Conservation (phyloP, 805 yeast genomes). For the Yamadazyma nakazawae region DNA sequence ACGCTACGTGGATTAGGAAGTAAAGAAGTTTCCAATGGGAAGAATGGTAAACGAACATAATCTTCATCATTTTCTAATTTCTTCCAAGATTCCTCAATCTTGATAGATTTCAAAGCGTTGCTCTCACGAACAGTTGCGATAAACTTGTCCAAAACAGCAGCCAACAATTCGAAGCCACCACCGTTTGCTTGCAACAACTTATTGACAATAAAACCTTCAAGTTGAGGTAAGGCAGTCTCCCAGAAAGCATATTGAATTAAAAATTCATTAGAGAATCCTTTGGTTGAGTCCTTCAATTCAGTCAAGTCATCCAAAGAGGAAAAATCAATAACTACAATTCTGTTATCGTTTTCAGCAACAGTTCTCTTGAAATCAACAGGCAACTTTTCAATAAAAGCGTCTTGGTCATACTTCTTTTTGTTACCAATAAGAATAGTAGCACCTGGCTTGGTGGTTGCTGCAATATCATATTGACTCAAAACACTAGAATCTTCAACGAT, state of each 20-base stretch:
- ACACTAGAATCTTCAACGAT: slow-evolving; percentile 60
- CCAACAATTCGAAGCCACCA: slow-evolving; percentile 74
- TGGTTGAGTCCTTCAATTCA: slow-evolving; percentile 48
- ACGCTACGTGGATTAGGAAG: slow-evolving; percentile 54
- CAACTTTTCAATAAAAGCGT: slow-evolving; percentile 49
- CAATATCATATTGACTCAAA: slow-evolving; percentile 57
- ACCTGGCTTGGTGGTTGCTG: slow-evolving; percentile 53
- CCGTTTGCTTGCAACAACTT: slow-evolving; percentile 80
- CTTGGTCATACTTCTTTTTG: slow-evolving; percentile 34
- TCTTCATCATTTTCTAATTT: slow-evolving; percentile 32
- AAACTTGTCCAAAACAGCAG: slow-evolving; percentile 63
- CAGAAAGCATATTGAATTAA: slow-evolving; percentile 81
- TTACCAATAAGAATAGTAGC: slow-evolving; percentile 53
- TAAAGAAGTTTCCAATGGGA: slow-evolving; percentile 64
- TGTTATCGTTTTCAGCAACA: slow-evolving; percentile 50
- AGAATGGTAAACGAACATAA: slow-evolving; percentile 39
- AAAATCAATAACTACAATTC: slow-evolving; percentile 58
- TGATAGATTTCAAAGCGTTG: slow-evolving; percentile 36
- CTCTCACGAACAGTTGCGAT: slow-evolving; percentile 56
- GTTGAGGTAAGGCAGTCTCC: slow-evolving; percentile 61
- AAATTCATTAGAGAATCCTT: slow-evolving; percentile 71
- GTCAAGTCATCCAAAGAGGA: slow-evolving; percentile 62
- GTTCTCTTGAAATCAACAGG: slow-evolving; percentile 51
- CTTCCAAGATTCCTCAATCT: slow-evolving; percentile 31
- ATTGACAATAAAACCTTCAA: slow-evolving; percentile 65